A percentile compares a stretch with the other conserved stretches of the same genome.
These are phyloP conservation scores for Coemansia sp. DNA, from an alignment of 192 early-diverging fungal genomes.

Conservation along the genomic window DNA sequence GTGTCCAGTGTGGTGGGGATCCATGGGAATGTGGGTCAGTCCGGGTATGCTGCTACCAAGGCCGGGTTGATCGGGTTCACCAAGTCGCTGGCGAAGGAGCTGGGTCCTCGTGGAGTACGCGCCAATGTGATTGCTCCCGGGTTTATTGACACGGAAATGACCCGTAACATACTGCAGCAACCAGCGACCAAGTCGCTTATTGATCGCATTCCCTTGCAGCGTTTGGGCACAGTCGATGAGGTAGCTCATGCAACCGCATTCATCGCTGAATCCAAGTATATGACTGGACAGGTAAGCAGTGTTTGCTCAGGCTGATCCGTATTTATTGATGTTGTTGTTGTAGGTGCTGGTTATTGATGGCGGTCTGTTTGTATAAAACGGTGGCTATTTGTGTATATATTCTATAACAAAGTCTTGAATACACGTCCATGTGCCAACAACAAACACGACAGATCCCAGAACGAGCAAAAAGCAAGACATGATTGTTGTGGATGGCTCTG, in stretches of 20 bases:
- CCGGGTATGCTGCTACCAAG: conserved; percentile 81
- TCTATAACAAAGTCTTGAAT: conserved; percentile 20
- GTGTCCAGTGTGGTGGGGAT: conserved; percentile 76
- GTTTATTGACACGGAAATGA: conserved; percentile 70
- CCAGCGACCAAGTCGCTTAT: conserved; percentile 19
- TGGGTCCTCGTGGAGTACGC: conserved; percentile 66
- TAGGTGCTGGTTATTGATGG: conserved; percentile 46
- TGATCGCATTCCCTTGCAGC: conserved; percentile 20
- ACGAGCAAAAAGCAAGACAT: conserved; percentile 22
- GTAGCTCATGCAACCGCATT: conserved; percentile 39
- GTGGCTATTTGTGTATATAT: neutral
- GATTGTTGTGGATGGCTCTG: conserved; percentile 26
- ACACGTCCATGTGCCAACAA: conserved; percentile 37
- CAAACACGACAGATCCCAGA: conserved; percentile 34
- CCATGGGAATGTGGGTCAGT: conserved; percentile 41
- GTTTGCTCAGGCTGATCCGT: neutral
- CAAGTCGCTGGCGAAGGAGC: conserved; percentile 76
- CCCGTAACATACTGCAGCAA: conserved; percentile 3
- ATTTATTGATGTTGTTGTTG: neutral
- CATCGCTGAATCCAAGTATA: conserved; percentile 33
- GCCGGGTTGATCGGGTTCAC: conserved; percentile 84
- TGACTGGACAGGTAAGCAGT: conserved; percentile 36
- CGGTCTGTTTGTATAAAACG: conserved; percentile 25
- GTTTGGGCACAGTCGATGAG: conserved; percentile 21
- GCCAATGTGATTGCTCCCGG: conserved; percentile 87